A percentile compares a stretch with the other conserved stretches of the same genome.
Conservation (phyloP, 305 asterid species). For the Solanum hybrid region DNA sequence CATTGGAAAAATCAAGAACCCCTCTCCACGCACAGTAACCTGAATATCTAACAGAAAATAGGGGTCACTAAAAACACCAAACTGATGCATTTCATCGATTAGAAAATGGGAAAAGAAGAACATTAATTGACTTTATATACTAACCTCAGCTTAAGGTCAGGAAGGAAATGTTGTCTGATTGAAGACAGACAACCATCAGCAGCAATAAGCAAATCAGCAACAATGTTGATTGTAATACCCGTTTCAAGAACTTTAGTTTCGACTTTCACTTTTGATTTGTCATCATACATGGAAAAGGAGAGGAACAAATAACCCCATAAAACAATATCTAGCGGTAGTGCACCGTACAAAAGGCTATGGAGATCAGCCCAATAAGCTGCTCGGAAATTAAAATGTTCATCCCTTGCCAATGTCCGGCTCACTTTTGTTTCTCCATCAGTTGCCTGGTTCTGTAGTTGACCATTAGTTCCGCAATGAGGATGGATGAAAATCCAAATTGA, state of each 20-base stretch:
- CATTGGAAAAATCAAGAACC: slow-evolving; percentile 53
- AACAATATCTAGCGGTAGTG: slow-evolving; percentile 38
- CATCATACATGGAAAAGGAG: slow-evolving; percentile 35
- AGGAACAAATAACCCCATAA: slow-evolving; percentile 63
- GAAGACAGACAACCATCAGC: slow-evolving; percentile 83
- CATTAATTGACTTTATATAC: background rate
- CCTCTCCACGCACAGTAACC: slow-evolving; percentile 98
- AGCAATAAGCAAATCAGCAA: slow-evolving; percentile 65
- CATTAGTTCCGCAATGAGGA: too few relatives aligned
- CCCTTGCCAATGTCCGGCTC: slow-evolving; percentile 50
- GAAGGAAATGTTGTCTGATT: slow-evolving; percentile 50
- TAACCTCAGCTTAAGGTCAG: slow-evolving; percentile 64
- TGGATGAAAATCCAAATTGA: too few relatives aligned
- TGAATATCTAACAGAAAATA: slow-evolving; percentile 45
- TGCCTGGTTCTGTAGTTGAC: slow-evolving; percentile 42
- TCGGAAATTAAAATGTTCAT: slow-evolving; percentile 56
- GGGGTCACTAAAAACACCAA: background rate
- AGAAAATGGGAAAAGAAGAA: background rate
- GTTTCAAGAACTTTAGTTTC: slow-evolving; percentile 39
- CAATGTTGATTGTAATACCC: slow-evolving; percentile 31
- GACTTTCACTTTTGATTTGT: slow-evolving; percentile 32
- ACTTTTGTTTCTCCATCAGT: slow-evolving; percentile 43
- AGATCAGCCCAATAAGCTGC: slow-evolving; percentile 84
- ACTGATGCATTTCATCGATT: background rate
- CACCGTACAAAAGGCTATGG: slow-evolving; percentile 42